These are phyloP conservation scores for Clarireedia sp. DNA, from an alignment of 2,329 filamentous ascomycete species.

Conservation along the genomic window DNA sequence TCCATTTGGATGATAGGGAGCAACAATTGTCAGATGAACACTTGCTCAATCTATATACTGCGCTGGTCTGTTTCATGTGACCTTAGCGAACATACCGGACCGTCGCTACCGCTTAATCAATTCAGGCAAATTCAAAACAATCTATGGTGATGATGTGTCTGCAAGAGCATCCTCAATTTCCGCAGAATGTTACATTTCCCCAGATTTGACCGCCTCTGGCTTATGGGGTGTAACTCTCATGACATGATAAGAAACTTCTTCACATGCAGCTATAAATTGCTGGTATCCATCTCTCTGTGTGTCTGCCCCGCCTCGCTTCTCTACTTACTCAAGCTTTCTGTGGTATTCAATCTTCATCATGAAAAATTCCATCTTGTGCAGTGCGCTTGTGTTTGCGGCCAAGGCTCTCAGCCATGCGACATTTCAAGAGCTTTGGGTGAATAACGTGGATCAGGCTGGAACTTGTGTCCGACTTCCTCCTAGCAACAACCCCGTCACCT, in stretches of 20 bases:
- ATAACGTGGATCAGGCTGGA: slow-evolving; percentile 36
- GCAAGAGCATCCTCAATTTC: neutral
- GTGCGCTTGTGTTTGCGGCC: neutral
- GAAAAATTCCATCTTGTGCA: neutral
- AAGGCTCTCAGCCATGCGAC: slow-evolving; percentile 33
- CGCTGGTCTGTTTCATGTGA: neutral
- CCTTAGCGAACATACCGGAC: neutral
- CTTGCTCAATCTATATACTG: neutral
- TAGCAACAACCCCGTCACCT: slow-evolving; percentile 44
- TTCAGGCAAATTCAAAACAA: slow-evolving; percentile 7
- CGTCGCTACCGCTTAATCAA: slow-evolving; percentile 1
- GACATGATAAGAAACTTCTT: neutral
- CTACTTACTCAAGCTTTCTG: neutral
- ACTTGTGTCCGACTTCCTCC: slow-evolving; percentile 41
- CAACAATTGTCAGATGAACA: neutral
- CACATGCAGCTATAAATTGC: neutral
- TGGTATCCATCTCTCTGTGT: neutral
- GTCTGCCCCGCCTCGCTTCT: too few relatives aligned
- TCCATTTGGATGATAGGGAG: too few relatives aligned
- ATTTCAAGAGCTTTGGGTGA: slow-evolving; percentile 33
- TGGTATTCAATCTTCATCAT: neutral
- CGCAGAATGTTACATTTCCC: neutral
- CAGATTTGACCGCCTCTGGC: neutral
- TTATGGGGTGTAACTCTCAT: neutral
- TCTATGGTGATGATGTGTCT: neutral